Conservation (phyloP, 495 filamentous ascomycete species). For the Paragyromitra xinjiangensis region DNA sequence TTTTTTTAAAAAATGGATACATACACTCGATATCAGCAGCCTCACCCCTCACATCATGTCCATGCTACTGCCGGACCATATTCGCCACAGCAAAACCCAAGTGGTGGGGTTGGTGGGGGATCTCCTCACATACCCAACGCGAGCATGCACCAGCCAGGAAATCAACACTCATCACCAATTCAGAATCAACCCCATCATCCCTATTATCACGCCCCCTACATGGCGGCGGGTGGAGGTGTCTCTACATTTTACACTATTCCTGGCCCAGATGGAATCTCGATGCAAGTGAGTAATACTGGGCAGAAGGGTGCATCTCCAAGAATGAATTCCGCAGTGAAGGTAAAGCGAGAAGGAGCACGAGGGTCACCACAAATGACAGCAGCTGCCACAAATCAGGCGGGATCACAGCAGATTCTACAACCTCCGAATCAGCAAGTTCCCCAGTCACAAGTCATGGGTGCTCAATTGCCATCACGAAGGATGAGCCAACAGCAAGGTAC, state of each 20-base stretch:
- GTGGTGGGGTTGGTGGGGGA: slow-evolving; percentile 52
- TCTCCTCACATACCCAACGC: slow-evolving; percentile 55
- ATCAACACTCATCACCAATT: slow-evolving; percentile 53
- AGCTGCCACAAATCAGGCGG: slow-evolving; percentile 53
- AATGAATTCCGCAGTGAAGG: slow-evolving; percentile 52
- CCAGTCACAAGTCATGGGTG: slow-evolving; percentile 49
- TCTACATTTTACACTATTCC: slow-evolving; percentile 33
- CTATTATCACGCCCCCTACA: slow-evolving; percentile 44
- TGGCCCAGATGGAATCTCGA: slow-evolving; percentile 37
- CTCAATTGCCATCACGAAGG: slow-evolving; percentile 52
- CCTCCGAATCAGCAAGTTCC: slow-evolving; percentile 54
- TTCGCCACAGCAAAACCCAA: slow-evolving; percentile 54
- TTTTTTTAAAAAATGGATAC: slow-evolving; percentile 50
- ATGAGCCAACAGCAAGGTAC: slow-evolving; percentile 57
- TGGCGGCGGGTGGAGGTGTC: slow-evolving; percentile 20
- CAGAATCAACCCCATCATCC: slow-evolving; percentile 44
- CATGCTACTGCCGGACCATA: slow-evolving; percentile 51
- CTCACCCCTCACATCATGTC: slow-evolving; percentile 54
- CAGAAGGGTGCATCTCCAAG: slow-evolving; percentile 54
- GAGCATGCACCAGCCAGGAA: slow-evolving; percentile 55
- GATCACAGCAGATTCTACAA: slow-evolving; percentile 54
- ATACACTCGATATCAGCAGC: slow-evolving; percentile 44
- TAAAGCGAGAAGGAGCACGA: slow-evolving; percentile 54
- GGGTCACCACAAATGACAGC: slow-evolving; percentile 56
- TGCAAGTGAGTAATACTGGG: slow-evolving; percentile 46